Base-by-base conservation (phyloP, 805 yeast genomes). In the Saccharomycopsis sp. region DNA sequence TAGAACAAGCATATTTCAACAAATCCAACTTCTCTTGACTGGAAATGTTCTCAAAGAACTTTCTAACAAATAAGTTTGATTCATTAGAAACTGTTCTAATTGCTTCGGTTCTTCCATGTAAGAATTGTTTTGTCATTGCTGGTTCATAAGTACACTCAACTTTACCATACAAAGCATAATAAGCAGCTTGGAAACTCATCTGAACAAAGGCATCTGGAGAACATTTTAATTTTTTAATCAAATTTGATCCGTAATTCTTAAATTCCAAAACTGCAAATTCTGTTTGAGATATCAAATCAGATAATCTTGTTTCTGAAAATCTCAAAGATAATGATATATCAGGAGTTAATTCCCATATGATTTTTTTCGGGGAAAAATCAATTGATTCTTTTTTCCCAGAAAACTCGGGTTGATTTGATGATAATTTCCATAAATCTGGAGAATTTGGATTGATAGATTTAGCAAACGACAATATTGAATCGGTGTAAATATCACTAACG, bases 61-160 rank as follows among this genome's bases (percentile, higher is more conserved):
- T 81, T 42, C 94, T 74, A 14, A 85, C 94, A 62, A 86, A 87
- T 34, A 72, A 66, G 53, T 82, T 82, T 1, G 92, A 79, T 55
- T 85, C 85, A 51, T 73, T 67, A 5, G 89, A 76, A 3, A 87
- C 96, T 0, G 94, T 72, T 52, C 96, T 69, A 41, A 87, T 76
- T 3, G 95, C 94, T 59, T 87, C 96, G 1, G 96, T 87, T 57
- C 96, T 72, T 9, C 96, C 96, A 55, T 87, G 95, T 48, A 79
- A 69, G 56, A 79, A 87, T 44, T 66, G 66, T 58, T 87, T 87
- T 3, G 96, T 88, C 96, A 87, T 87, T 6, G 95, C 95, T 2
- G 96, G 96, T 61, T 87, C 96, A 57, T 87, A 87, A 4, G 95
- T 85, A 49, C 94, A 83, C 59, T 86, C 96, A 30, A 86, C 89